These are phyloP conservation scores for Pluteus cervinus DNA, from an alignment of 768 basidiomycete genomes.

Conservation along the genomic window DNA sequence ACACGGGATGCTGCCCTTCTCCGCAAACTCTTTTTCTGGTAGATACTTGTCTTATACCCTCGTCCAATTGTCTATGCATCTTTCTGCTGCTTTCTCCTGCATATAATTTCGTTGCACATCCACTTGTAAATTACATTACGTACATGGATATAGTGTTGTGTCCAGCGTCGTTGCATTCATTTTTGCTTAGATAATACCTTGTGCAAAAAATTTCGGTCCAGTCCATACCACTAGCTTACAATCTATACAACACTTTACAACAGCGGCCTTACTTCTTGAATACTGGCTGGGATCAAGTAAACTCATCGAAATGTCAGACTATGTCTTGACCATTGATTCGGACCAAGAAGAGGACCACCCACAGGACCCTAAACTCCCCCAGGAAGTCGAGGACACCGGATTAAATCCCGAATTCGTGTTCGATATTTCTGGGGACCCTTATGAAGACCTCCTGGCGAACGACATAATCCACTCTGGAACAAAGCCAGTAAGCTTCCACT, in stretches of 20 bases:
- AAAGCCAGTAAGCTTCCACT: constrained; percentile 37
- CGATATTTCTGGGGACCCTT: constrained; percentile 69
- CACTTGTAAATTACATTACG: too few species aligned
- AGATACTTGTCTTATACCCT: constrained; percentile 11
- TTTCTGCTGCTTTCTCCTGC: constrained; percentile 44
- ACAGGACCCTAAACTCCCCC: constrained; percentile 14
- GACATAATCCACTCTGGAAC: constrained; percentile 59
- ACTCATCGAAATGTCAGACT: constrained; percentile 42
- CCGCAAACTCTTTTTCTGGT: constrained; percentile 47
- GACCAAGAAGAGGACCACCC: constrained; percentile 52
- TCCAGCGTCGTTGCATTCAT: too few species aligned
- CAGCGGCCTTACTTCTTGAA: too few species aligned
- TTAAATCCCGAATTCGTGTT: constrained; percentile 84
- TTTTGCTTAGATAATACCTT: too few species aligned
- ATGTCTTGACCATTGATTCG: constrained; percentile 81
- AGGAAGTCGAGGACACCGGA: constrained; percentile 42
- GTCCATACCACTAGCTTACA: too few species aligned
- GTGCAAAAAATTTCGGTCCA: too few species aligned
- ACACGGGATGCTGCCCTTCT: constrained; percentile 39
- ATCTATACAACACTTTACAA: too few species aligned
- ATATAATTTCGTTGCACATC: too few species aligned
- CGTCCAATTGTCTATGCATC: constrained; percentile 5
- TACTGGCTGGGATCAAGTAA: too few species aligned
- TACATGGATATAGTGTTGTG: too few species aligned
- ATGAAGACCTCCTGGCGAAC: constrained; percentile 46